phyloP scores from a whole-genome alignment of 1,139 yeast genomes.

The Taiozyma onychis region DNA sequence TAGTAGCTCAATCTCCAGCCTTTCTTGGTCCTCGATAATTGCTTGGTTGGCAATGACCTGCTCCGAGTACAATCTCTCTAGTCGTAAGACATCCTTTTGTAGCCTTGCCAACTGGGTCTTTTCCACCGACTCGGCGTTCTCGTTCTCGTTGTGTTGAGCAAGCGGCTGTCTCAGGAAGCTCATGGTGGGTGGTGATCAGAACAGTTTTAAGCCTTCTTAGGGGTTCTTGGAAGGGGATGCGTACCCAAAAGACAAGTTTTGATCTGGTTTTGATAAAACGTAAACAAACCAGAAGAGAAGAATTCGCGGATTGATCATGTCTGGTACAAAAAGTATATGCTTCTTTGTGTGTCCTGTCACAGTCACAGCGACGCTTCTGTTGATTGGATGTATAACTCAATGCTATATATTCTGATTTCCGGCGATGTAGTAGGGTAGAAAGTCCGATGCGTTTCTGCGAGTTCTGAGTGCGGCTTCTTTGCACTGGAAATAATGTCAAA shows the following conservation, averaged over 20 bases:
- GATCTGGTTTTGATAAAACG: not conserved
- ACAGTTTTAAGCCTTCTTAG: not conserved
- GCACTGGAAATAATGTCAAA: constrained; percentile 15
- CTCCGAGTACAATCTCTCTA: constrained; percentile 25
- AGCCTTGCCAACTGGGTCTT: not conserved
- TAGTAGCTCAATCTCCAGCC: constrained; percentile 27
- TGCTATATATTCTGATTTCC: constrained; percentile 37
- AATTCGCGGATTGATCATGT: not conserved
- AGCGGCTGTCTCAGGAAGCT: not conserved
- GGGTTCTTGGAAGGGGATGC: not conserved
- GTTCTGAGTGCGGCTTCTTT: constrained; percentile 6
- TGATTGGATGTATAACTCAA: not conserved
- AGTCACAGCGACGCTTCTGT: too few relatives aligned
- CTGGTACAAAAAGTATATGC: too few relatives aligned
- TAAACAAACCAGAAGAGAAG: constrained; percentile 3
- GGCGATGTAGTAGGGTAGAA: constrained; percentile 32
- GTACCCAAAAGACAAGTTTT: not conserved
- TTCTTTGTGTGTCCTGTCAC: too few relatives aligned
- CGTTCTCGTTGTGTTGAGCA: not conserved
- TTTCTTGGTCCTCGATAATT: constrained; percentile 27
- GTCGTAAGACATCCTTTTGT: constrained; percentile 7
- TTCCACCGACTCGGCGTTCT: not conserved
- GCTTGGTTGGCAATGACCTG: constrained; percentile 25
- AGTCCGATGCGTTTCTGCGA: constrained; percentile 6
- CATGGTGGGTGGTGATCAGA: not conserved